Base-by-base conservation (phyloP, 2,329 filamentous ascomycete genomes). In the Arthrobotrys iridis region DNA sequence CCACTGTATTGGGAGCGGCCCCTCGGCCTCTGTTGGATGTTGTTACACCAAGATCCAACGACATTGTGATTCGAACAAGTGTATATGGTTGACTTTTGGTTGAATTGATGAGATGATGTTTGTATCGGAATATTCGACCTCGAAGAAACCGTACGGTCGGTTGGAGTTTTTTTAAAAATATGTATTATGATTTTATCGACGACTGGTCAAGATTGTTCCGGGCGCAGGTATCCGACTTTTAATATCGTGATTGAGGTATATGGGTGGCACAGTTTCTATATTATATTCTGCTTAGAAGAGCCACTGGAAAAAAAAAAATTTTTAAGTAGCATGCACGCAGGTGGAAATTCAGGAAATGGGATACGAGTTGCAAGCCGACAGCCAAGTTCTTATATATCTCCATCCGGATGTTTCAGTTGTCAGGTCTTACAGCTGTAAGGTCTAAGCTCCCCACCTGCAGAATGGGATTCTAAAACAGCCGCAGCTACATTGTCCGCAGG, bases 371-470 rank as follows among this genome's bases (percentile, higher is more conserved):
- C 46, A 22, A 24, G 48, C 15, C 48, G 26, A 37, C 20, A 20
- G 28, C 48, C 28, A 55, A 55, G 48, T 55, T 55, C 48, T 55
- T 55, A 55, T 55, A 55, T 55, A 55, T 24, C 30, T 55, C 48
- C 15, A 3, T 55, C 18, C 15, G 48, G 18, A 55, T 55, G 48
- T 55, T 30, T 55, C 18, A 37, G 15, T 55, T 55, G 24, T 5
- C n/a, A 55, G 37, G 37, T 55, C 50, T 55, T 10, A 37, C 50
- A 20, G n/a, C n/a, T n/a, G 15, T 55, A 37, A 24, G 18, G 30
- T 10, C 28, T 55, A 55, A 55, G 30, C 28, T 55, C 46, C 18
- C 18, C 30, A 55, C 28, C 50, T 55, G 35, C 50, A 24, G 37
- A 37, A 55, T 37, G 15, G 18, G n/a, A 3, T 15, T 35, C 8